Percentiles rank a stretch among this genome's conserved stretches.
Conservation (phyloP, 2,329 filamentous ascomycete genomes). For the Phyllosticta citribraziliensis region DNA sequence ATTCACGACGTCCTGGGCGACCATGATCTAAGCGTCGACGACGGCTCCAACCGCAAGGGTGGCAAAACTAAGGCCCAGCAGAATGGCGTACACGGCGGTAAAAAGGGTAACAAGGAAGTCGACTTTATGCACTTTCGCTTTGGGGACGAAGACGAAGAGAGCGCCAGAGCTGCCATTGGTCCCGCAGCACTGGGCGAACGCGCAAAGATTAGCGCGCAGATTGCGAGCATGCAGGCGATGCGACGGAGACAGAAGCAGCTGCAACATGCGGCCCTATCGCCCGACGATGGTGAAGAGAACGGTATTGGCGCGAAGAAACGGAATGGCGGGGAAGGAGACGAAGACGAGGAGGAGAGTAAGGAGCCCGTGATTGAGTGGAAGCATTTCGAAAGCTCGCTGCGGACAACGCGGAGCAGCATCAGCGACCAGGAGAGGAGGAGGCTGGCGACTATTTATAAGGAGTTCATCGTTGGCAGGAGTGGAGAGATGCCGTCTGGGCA, state of each 20-base stretch:
- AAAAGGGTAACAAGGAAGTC: constrained; percentile 16
- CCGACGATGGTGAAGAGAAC: constrained; percentile 6
- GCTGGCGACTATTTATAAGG: constrained; percentile 72
- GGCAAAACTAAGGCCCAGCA: constrained; percentile 15
- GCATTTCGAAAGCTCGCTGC: constrained; percentile 70
- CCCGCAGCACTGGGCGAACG: constrained; percentile 59
- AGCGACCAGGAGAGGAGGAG: constrained; percentile 65
- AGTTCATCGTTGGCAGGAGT: constrained; percentile 87
- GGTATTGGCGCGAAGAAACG: constrained; percentile 14
- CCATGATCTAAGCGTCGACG: constrained; percentile 18
- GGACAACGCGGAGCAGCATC: constrained; percentile 72
- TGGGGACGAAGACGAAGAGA: constrained; percentile 42
- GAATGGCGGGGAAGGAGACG: constrained; percentile 12
- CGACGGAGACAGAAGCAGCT: constrained; percentile 53
- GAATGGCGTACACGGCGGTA: constrained; percentile 15
- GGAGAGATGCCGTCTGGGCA: constrained; percentile 94
- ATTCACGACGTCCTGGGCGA: constrained; percentile 83
- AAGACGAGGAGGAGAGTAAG: constrained; percentile 37
- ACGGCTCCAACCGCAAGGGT: constrained; percentile 17
- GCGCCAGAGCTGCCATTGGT: constrained; percentile 26
- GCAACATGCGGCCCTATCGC: constrained; percentile 21
- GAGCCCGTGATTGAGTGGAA: constrained; percentile 79
- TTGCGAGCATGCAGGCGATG: constrained; percentile 66
- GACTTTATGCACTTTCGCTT: constrained; percentile 64
- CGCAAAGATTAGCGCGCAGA: constrained; percentile 68